Percentiles rank a stretch among this genome's conserved stretches.
phyloP scores from a whole-genome alignment of 2,329 filamentous ascomycete genomes.

The Ilyonectria mors-panacis region DNA sequence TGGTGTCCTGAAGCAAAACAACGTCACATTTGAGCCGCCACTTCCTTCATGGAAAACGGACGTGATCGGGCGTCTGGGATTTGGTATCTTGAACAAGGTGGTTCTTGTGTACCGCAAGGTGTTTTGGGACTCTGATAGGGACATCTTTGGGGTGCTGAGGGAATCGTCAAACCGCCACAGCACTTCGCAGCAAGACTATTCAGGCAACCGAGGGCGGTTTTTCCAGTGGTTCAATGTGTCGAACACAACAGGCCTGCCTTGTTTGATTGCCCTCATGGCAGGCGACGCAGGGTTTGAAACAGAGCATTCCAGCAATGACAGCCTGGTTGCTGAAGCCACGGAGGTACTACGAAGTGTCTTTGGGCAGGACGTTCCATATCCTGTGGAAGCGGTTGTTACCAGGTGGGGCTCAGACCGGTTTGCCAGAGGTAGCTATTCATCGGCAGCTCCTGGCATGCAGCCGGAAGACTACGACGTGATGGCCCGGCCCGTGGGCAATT shows the following conservation, averaged over 20 bases:
- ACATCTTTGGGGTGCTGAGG: slow-evolving; percentile 94
- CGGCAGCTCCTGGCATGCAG: slow-evolving; percentile 85
- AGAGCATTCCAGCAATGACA: slow-evolving; percentile 81
- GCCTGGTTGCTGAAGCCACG: slow-evolving; percentile 85
- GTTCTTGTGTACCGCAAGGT: slow-evolving; percentile 89
- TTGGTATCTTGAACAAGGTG: slow-evolving; percentile 95
- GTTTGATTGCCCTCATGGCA: slow-evolving; percentile 93
- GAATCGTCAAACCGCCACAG: slow-evolving; percentile 79
- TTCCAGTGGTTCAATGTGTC: slow-evolving; percentile 99
- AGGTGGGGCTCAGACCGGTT: slow-evolving; percentile 94
- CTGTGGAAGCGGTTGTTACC: slow-evolving; percentile 89
- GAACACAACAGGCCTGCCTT: slow-evolving; percentile 88
- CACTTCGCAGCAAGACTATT: slow-evolving; percentile 84
- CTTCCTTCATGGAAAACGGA: slow-evolving; percentile 89
- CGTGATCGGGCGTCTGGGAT: slow-evolving; percentile 88
- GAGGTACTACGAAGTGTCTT: slow-evolving; percentile 84
- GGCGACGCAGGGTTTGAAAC: slow-evolving; percentile 93
- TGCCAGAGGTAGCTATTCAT: slow-evolving; percentile 95
- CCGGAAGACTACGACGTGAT: slow-evolving; percentile 94
- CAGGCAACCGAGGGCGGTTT: slow-evolving; percentile 85
- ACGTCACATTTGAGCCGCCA: slow-evolving; percentile 87
- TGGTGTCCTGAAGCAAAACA: slow-evolving; percentile 89
- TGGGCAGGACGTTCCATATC: slow-evolving; percentile 78
- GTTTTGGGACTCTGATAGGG: slow-evolving; percentile 91
- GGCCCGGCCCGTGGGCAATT: slow-evolving; percentile 85